These are phyloP conservation scores for Nicotiana paniculata DNA, from an alignment of 257 asterid species.

Conservation along the genomic window DNA sequence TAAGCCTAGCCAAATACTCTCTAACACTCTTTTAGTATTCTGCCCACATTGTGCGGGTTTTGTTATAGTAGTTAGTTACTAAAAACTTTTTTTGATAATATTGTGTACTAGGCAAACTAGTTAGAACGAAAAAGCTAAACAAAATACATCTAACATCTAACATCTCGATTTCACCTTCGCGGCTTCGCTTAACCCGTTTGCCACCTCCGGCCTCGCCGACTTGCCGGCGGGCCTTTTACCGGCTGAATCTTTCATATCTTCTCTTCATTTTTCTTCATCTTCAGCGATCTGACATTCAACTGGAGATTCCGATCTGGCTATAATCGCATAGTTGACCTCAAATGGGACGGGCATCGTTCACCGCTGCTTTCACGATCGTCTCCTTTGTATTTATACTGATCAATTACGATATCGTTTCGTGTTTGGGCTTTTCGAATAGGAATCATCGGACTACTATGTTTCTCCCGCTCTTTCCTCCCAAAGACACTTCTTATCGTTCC, in stretches of 20 bases:
- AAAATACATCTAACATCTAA: neutral
- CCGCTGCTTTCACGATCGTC: neutral
- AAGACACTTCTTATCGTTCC: conserved; percentile 26
- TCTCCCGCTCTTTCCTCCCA: conserved; percentile 31
- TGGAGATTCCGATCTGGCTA: neutral
- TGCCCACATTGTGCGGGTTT: too few species aligned
- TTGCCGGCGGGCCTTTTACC: neutral
- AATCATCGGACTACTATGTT: conserved; percentile 23
- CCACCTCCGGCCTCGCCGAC: neutral
- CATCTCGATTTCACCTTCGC: neutral
- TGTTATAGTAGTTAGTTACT: too few species aligned
- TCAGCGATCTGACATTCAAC: neutral
- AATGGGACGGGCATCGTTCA: neutral
- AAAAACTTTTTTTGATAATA: too few species aligned
- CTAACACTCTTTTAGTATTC: too few species aligned
- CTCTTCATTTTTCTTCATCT: neutral
- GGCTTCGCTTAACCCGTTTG: neutral
- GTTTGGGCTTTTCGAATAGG: neutral
- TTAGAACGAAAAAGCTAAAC: neutral
- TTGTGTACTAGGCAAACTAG: too few species aligned
- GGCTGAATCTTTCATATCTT: neutral
- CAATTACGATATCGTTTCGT: neutral
- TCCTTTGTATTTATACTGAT: neutral
- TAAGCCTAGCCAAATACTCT: too few species aligned
- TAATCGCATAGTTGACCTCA: neutral